phyloP scores from a whole-genome alignment of 2,329 filamentous ascomycete species.

The Colletotrichum sp. region DNA sequence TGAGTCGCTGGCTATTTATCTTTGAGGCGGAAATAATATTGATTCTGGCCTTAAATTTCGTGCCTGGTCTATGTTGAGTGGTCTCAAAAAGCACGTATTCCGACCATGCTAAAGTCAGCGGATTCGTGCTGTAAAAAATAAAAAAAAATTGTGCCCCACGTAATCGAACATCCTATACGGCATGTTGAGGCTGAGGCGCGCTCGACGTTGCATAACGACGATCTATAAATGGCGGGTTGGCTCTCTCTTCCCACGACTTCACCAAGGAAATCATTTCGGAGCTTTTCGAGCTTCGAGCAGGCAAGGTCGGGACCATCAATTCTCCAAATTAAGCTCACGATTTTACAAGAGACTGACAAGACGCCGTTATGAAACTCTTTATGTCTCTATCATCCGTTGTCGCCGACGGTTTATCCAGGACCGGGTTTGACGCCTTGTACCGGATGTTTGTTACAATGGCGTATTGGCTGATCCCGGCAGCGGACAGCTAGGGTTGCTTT shows the following conservation, averaged over 20 bases:
- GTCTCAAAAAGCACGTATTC: background rate
- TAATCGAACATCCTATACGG: background rate
- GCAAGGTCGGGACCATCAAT: background rate
- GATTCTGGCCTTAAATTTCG: background rate
- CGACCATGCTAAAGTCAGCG: background rate
- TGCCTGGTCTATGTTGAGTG: background rate
- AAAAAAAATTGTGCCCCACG: too few species aligned
- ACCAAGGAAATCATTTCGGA: background rate
- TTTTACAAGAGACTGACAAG: background rate
- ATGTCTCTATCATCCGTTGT: background rate
- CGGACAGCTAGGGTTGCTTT: background rate
- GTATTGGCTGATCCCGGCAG: background rate
- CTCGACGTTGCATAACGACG: background rate
- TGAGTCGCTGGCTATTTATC: background rate
- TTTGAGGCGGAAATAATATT: background rate
- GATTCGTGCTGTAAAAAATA: background rate
- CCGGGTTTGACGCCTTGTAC: background rate
- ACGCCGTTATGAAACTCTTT: background rate
- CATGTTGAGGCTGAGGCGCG: background rate
- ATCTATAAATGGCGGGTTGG: background rate
- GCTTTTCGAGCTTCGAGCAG: background rate
- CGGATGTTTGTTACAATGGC: background rate
- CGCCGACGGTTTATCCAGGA: background rate
- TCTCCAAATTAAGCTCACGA: accelerated
- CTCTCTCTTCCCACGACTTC: background rate